Conservation (phyloP, 1,139 yeast genomes). For the Pichia sp. region DNA sequence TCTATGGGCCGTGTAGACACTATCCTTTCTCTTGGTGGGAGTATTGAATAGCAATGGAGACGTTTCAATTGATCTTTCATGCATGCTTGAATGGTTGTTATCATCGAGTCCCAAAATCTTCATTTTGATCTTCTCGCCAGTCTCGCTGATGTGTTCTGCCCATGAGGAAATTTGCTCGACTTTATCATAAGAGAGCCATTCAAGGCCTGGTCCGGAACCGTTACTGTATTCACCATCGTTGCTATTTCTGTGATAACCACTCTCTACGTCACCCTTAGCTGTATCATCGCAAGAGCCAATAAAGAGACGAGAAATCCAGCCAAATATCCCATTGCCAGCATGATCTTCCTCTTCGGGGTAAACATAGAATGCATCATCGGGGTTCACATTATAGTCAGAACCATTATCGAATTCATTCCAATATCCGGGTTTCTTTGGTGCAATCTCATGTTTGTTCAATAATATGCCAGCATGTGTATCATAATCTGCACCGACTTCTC, state of each 20-base stretch:
- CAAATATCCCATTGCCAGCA: constrained; percentile 12
- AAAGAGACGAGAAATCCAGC: constrained; percentile 19
- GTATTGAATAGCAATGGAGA: constrained; percentile 2
- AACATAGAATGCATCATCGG: constrained; percentile 21
- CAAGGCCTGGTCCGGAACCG: constrained; percentile 19
- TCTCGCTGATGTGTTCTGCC: constrained; percentile 15
- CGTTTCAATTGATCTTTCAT: constrained; percentile 1
- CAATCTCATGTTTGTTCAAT: constrained; percentile 25
- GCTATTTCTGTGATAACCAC: no score
- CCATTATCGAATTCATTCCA: constrained; percentile 74
- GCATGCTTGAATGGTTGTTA: background rate
- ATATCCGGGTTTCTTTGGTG: constrained; percentile 39
- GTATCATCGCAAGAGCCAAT: constrained; percentile 3
- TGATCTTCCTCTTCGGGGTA: constrained; percentile 44
- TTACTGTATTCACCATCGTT: constrained; percentile 36
- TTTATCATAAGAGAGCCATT: constrained; percentile 27
- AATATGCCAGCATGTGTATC: constrained; percentile 21
- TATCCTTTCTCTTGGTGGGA: background rate
- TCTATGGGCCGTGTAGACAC: constrained; percentile 3
- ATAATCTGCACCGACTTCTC: background rate
- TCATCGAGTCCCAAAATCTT: constrained; percentile 3
- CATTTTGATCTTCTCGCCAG: constrained; percentile 8
- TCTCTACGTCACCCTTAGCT: constrained; percentile 16
- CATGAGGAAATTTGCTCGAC: constrained; percentile 30
- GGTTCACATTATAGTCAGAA: constrained; percentile 25